Percentiles rank a stretch among this genome's conserved stretches.
Evolutionary conservation across 768 basidiomycete species (phyloP).

Genomic region (Coprinopsis marcescibilis): DNA sequence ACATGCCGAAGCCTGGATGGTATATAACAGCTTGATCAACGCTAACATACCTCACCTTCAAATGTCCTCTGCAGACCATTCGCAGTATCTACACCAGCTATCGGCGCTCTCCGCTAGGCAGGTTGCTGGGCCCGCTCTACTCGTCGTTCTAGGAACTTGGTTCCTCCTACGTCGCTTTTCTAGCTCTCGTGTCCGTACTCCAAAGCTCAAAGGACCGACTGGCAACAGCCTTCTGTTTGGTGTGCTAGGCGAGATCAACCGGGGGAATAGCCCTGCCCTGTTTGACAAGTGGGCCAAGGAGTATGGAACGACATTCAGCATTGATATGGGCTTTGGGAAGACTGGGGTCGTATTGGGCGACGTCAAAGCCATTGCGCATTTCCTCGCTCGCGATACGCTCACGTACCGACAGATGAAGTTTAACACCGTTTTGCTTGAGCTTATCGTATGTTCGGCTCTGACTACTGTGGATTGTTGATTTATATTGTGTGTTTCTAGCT

Average conservation of each 20-base stretch:
- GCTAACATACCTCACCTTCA: no score
- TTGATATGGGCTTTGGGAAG: constrained; percentile 32
- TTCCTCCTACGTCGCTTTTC: no score
- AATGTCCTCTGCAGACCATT: no score
- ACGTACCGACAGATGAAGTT: constrained; percentile 38
- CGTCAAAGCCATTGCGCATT: constrained; percentile 46
- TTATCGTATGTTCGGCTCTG: constrained; percentile 34
- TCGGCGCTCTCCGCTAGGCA: no score
- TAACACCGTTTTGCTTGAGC: constrained; percentile 29
- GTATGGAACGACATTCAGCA: constrained; percentile 41
- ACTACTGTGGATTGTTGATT: no score
- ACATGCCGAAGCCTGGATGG: no score
- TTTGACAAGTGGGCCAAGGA: constrained; percentile 42
- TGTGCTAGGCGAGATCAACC: constrained; percentile 20
- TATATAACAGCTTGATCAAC: no score
- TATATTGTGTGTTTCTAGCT: constrained; percentile 23
- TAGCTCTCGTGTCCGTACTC: no score
- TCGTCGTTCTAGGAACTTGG: no score
- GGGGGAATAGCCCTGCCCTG: constrained; percentile 24
- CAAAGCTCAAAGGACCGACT: constrained; percentile 37
- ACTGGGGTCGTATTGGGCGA: constrained; percentile 35
- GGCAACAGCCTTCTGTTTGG: constrained; percentile 40
- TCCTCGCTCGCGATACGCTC: constrained; percentile 44
- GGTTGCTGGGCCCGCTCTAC: no score
- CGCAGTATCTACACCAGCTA: no score